Base-by-base conservation (phyloP, 805 yeast species). In the Saccharomycopsis capsularis region DNA sequence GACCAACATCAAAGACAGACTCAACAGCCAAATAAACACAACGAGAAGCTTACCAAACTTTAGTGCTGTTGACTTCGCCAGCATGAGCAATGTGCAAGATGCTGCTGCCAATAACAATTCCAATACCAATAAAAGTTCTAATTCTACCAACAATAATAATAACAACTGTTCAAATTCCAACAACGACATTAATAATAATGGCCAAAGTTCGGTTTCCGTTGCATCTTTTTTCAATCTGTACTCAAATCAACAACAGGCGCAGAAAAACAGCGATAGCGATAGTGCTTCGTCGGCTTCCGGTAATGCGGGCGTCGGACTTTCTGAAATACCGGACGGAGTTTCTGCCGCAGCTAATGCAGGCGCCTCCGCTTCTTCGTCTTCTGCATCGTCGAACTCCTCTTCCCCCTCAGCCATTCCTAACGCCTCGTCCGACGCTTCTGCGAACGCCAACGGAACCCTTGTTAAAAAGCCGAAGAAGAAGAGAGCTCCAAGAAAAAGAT, bases 401-500 rank as follows among this genome's bases (percentile, higher is more conserved):
- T 4, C 7, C 9, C 16, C 35, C 18, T 4, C 45, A 13, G 45
- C 45, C n/a, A 24, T 16, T 24, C 38, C 38, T 27, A 13, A 22
- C 30, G 37, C 22, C 25, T 4, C 38, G 16, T 16, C 40, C 24
- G n/a, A 39, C 25, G 35, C 46, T 24, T 30, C 27, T 38, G 41
- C 25, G 11, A 21, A 23, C 22, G 44, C 35, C 23, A 15, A 22
- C 27, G 7, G 18, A 13, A 13, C 39, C 9, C 5, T 18, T 7
- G 39, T 40, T 16, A 24, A 21, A 16, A 63, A 64, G 51, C 60
- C 62, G 37, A 66, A 66, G 59, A 68, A 66, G 66, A 71, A 67
- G 60, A 68, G 78, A 60, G 73, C 76, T 13, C 75, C 75, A 41
- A 65, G 81, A 60, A 77, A 78, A 63, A 70, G 79, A 62, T 61